These are phyloP conservation scores for Dothiorella sarmentorum DNA, from an alignment of 2,329 filamentous ascomycete genomes.

Conservation along the genomic window DNA sequence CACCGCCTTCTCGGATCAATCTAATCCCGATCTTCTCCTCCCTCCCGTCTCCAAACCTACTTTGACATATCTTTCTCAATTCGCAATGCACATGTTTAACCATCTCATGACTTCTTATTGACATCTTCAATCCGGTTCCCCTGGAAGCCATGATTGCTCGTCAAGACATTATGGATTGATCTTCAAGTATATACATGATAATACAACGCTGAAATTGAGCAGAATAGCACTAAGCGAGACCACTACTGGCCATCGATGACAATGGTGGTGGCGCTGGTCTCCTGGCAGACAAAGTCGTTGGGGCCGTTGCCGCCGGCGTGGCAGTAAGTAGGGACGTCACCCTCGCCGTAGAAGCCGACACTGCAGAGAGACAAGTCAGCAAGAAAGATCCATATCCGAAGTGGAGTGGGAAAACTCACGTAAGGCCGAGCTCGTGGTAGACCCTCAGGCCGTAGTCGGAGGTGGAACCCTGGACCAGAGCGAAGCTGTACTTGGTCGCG, in stretches of 20 bases:
- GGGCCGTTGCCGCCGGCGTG: slow-evolving; percentile 13
- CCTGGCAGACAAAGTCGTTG: slow-evolving; percentile 12
- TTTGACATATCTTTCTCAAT: too few species aligned
- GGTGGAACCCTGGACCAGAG: background rate
- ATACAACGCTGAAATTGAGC: background rate
- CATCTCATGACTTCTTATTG: too few species aligned
- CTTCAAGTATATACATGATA: background rate
- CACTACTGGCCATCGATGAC: slow-evolving; percentile 1
- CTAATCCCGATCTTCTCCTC: too few species aligned
- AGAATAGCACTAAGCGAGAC: too few species aligned
- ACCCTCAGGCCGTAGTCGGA: slow-evolving; percentile 5
- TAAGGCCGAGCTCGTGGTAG: slow-evolving; percentile 11
- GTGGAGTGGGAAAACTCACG: background rate
- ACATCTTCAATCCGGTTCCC: too few species aligned
- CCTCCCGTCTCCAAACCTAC: too few species aligned
- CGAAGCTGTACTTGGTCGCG: slow-evolving; percentile 12
- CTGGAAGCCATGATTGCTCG: too few species aligned
- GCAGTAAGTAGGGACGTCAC: slow-evolving; percentile 1
- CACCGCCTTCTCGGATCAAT: background rate
- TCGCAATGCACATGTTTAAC: too few species aligned
- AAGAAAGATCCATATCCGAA: background rate
- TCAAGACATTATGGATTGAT: too few species aligned
- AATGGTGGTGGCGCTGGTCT: background rate
- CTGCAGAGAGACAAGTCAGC: background rate
- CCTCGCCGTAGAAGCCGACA: background rate